A percentile compares a stretch with the other conserved stretches of the same genome.
phyloP scores from a whole-genome alignment of 1,139 yeast species.

The Nakaseomyces nivariensis region DNA sequence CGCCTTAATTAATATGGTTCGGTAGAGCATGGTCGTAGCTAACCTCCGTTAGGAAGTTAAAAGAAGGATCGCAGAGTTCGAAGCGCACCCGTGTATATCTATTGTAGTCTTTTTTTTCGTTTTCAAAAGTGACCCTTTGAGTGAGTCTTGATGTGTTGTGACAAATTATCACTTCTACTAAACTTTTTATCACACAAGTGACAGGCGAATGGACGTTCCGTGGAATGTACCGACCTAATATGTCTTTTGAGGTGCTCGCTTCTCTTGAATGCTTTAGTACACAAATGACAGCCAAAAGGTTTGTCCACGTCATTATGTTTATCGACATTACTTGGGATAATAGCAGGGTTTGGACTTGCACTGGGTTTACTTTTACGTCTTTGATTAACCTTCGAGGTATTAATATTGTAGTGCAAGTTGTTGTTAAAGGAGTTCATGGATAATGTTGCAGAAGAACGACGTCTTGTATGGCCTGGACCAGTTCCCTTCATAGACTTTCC shows the following conservation, averaged over 20 bases:
- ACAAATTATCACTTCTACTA: slow-evolving; percentile 66
- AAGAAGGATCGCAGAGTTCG: too few species aligned
- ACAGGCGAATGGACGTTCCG: slow-evolving; percentile 66
- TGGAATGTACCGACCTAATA: slow-evolving; percentile 53
- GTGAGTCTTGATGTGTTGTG: slow-evolving; percentile 72
- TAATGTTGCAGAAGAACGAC: not conserved
- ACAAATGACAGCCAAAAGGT: slow-evolving; percentile 32
- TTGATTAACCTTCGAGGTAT: not conserved
- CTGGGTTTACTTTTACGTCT: not conserved
- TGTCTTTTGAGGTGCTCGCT: slow-evolving; percentile 76
- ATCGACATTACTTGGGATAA: not conserved
- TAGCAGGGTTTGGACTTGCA: not conserved
- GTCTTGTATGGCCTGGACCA: not conserved
- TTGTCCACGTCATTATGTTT: slow-evolving; percentile 17
- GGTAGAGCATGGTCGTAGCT: too few species aligned
- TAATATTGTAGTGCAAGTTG: slow-evolving; percentile 1
- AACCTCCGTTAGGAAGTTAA: too few species aligned
- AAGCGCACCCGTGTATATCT: too few species aligned
- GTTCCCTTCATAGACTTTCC: not conserved
- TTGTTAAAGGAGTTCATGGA: not conserved
- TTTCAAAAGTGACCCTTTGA: slow-evolving; percentile 11
- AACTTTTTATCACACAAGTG: slow-evolving; percentile 61
- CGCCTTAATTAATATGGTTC: too few species aligned
- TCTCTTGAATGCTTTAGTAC: slow-evolving; percentile 45
- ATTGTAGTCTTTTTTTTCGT: too few species aligned